Conservation (phyloP, 257 asterid species). For the Thymus quinquecostatus region DNA sequence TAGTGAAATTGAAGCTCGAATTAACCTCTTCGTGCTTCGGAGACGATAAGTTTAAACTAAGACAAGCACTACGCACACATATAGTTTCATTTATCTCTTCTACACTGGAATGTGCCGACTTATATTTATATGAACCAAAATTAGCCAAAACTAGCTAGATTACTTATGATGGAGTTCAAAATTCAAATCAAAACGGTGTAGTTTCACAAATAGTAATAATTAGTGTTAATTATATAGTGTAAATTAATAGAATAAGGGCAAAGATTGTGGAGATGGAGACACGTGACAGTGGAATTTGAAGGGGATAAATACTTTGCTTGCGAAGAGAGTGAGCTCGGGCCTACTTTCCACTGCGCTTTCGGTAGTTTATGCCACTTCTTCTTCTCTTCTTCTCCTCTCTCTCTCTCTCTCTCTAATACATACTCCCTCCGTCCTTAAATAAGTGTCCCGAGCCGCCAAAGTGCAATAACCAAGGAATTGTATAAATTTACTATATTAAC, state of each 20-base stretch:
- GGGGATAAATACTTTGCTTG: slow-evolving; percentile 76
- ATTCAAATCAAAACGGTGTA: neutral
- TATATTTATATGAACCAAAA: too few species aligned
- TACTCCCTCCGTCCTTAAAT: too few species aligned
- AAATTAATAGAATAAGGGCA: slow-evolving; percentile 17
- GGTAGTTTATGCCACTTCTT: slow-evolving; percentile 15
- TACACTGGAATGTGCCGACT: too few species aligned
- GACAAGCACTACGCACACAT: too few species aligned
- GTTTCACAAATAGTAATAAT: neutral
- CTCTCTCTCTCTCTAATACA: slow-evolving; percentile 34
- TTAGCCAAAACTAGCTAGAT: too few species aligned
- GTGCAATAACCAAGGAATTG: too few species aligned
- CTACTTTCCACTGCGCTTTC: slow-evolving; percentile 38
- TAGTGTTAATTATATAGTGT: neutral
- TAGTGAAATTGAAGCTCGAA: too few species aligned
- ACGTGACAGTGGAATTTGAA: slow-evolving; percentile 33
- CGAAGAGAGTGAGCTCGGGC: slow-evolving; percentile 48
- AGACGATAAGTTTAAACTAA: too few species aligned
- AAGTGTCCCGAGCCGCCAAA: too few species aligned
- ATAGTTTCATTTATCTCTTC: too few species aligned
- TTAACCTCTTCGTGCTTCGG: too few species aligned
- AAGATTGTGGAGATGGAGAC: slow-evolving; percentile 40
- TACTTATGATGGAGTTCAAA: neutral
- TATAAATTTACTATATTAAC: too few species aligned
- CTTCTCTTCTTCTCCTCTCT: slow-evolving; percentile 26